phyloP scores from a whole-genome alignment of 2,329 filamentous ascomycete species.

The Penicillium sp. region DNA sequence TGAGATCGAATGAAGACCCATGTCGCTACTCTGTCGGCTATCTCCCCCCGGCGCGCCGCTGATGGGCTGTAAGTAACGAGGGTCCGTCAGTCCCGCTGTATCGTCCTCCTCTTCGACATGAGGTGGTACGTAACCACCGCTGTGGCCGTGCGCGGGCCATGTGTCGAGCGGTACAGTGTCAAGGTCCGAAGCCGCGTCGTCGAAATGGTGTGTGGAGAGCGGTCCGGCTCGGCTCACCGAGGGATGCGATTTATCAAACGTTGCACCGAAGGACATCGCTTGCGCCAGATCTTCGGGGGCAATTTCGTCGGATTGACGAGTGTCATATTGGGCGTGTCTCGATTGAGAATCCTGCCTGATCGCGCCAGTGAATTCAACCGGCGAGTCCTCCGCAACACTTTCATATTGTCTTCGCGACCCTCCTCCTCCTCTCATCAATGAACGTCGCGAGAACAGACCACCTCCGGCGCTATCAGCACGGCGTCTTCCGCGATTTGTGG shows the following conservation, averaged over 20 bases:
- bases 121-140: constrained; percentile 50
- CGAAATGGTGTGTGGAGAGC: constrained; percentile 18
- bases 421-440: constrained; percentile 29
- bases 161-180: constrained; percentile 26
- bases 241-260: constrained; percentile 28
- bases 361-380: constrained; percentile 25
- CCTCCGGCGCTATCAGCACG: constrained; percentile 32
- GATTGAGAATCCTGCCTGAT: constrained; percentile 18
- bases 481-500: constrained; percentile 26
- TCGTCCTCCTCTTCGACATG: constrained; percentile 46
- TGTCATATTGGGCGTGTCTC: constrained; percentile 8
- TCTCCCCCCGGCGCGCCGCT: constrained; percentile 43
- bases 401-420: constrained; percentile 45
- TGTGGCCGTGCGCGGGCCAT: constrained; percentile 37
- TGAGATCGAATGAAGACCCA: constrained; percentile 49
- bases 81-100: constrained; percentile 55
- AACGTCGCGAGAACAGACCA: constrained; percentile 41
- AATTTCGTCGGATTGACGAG: constrained; percentile 20
- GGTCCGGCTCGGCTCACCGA: constrained; percentile 4
- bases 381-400: constrained; percentile 49
- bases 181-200: constrained; percentile 26
- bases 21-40: constrained; percentile 45
- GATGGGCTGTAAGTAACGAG: constrained; percentile 51
- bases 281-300: constrained; percentile 37
- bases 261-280: constrained; percentile 40